Conservation (phyloP, 2,329 filamentous ascomycete species). For the Colletotrichum tofieldiae region DNA sequence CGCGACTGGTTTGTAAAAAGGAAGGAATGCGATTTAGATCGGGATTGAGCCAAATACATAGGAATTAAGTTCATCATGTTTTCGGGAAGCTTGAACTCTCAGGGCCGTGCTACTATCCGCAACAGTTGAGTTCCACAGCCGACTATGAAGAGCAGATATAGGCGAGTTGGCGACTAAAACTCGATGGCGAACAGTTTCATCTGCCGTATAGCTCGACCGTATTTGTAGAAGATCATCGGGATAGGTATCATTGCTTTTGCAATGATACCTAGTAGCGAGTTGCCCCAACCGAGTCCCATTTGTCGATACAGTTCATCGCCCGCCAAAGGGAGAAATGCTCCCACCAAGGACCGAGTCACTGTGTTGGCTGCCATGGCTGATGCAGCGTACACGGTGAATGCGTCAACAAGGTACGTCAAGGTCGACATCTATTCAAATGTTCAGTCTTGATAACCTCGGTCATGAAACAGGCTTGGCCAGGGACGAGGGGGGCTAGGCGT, state of each 20-base stretch:
- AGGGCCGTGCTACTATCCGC: neutral
- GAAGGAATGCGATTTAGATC: neutral
- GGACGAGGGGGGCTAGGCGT: too few relatives aligned
- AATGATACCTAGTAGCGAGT: conserved; percentile 56
- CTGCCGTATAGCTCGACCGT: conserved; percentile 55
- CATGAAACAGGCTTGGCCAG: too few relatives aligned
- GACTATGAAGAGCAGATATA: neutral
- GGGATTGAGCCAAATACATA: neutral
- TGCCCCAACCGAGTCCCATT: conserved; percentile 43
- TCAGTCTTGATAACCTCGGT: neutral
- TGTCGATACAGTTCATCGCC: conserved; percentile 30
- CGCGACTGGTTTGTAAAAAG: neutral
- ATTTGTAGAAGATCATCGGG: conserved; percentile 60
- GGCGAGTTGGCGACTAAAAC: neutral
- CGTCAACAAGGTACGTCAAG: conserved; percentile 76
- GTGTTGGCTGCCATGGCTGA: conserved; percentile 74
- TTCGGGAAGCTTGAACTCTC: neutral
- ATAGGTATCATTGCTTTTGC: conserved; percentile 61
- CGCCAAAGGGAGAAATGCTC: conserved; percentile 36
- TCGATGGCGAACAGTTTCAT: neutral
- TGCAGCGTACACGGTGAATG: conserved; percentile 61
- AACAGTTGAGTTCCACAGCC: neutral
- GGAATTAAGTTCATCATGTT: too few relatives aligned
- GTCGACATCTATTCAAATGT: conserved; percentile 63
- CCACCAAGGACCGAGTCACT: conserved; percentile 65